Conservation (phyloP, 225 moss, liverwort and hornwort species). For the Ulota crispa region DNA sequence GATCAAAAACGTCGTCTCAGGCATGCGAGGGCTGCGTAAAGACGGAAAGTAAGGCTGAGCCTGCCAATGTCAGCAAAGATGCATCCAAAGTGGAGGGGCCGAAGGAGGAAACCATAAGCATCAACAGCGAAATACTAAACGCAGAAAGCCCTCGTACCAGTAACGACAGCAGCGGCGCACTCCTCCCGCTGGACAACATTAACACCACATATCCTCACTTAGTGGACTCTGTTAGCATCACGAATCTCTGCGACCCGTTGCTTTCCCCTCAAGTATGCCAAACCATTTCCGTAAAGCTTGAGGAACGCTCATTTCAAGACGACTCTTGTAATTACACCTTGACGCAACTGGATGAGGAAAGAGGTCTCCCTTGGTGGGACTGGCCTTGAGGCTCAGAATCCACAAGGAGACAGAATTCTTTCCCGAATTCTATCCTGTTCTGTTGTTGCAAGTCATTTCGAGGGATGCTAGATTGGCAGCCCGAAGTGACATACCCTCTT, state of each 20-base stretch:
- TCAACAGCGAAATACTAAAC: slow-evolving; percentile 73
- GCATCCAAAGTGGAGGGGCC: slow-evolving; percentile 31
- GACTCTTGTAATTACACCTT: slow-evolving; percentile 73
- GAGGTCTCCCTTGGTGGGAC: slow-evolving; percentile 47
- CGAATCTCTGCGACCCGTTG: slow-evolving; percentile 53
- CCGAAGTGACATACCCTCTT: slow-evolving; percentile 19
- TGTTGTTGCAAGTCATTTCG: slow-evolving; percentile 39
- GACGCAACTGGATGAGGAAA: slow-evolving; percentile 52
- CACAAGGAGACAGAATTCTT: neutral
- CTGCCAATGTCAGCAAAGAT: slow-evolving; percentile 9
- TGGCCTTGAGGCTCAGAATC: slow-evolving; percentile 34
- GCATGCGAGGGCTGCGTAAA: slow-evolving; percentile 19
- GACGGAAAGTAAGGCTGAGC: slow-evolving; percentile 30
- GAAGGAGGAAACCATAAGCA: slow-evolving; percentile 60
- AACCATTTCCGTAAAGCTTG: slow-evolving; percentile 56
- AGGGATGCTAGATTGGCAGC: slow-evolving; percentile 23
- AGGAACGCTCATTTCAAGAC: slow-evolving; percentile 70
- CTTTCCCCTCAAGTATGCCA: slow-evolving; percentile 58
- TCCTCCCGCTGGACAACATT: slow-evolving; percentile 44
- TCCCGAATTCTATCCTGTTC: slow-evolving; percentile 15
- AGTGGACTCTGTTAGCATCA: slow-evolving; percentile 51
- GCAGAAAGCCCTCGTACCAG: slow-evolving; percentile 77
- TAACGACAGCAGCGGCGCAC: slow-evolving; percentile 52
- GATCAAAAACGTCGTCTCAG: slow-evolving; percentile 8
- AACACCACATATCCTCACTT: slow-evolving; percentile 20